Evolutionary conservation across 2,329 filamentous ascomycete genomes (phyloP).

Genomic region (Fusarium miscanthi): DNA sequence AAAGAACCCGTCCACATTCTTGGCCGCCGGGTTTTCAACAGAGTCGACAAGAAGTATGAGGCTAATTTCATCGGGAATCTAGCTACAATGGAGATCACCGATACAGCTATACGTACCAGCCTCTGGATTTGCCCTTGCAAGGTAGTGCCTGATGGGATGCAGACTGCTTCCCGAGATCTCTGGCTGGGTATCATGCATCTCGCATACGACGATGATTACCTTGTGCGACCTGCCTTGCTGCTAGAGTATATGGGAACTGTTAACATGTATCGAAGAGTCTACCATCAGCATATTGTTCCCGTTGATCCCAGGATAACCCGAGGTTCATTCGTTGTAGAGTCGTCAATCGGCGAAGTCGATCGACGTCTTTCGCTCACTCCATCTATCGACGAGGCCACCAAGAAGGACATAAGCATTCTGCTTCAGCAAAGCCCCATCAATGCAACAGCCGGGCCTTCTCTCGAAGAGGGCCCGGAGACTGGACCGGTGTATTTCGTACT

Average conservation of each 20-base stretch:
- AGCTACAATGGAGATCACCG: constrained; percentile 34
- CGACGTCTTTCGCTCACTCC: background rate
- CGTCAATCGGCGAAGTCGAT: background rate
- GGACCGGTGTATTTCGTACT: constrained; percentile 39
- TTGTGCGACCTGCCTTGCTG: constrained; percentile 36
- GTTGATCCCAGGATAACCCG: constrained; percentile 23
- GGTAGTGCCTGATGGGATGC: background rate
- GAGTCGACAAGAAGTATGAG: constrained; percentile 25
- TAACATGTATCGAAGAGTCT: constrained; percentile 35
- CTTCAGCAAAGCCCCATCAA: constrained; percentile 33
- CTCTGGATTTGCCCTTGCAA: constrained; percentile 41
- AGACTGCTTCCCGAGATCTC: background rate
- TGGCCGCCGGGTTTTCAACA: constrained; percentile 32
- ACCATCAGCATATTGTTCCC: constrained; percentile 27
- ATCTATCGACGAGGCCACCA: constrained; percentile 10
- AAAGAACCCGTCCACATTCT: constrained; percentile 26
- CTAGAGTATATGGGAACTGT: constrained; percentile 33
- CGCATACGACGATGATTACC: constrained; percentile 35
- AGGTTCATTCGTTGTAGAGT: background rate
- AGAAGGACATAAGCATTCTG: constrained; percentile 27
- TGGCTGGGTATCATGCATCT: constrained; percentile 40
- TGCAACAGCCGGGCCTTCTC: background rate
- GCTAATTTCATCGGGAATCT: constrained; percentile 35
- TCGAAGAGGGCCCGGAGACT: background rate
- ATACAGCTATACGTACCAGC: constrained; percentile 29